These are phyloP conservation scores for Candolleomyces efflorescens DNA, from an alignment of 768 basidiomycete genomes.

Conservation along the genomic window DNA sequence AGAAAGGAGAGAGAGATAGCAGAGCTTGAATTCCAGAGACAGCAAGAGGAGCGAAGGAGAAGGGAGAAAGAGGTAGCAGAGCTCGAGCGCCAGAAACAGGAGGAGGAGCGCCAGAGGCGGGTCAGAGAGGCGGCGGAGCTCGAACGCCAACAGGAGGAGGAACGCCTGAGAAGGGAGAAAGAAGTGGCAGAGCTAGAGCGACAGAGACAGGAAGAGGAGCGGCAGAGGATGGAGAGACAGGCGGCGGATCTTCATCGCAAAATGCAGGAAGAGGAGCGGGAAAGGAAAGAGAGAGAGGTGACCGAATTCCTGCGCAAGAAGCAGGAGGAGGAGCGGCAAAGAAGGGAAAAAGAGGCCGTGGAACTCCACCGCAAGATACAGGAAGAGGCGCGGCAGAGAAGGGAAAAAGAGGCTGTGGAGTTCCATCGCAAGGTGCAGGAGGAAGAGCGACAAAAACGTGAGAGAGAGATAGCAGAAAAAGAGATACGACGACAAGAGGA, in stretches of 20 bases:
- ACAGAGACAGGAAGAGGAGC: constrained; percentile 10
- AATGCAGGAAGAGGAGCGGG: constrained; percentile 7
- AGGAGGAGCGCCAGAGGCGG: constrained; percentile 10
- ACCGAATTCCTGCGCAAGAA: too few species aligned
- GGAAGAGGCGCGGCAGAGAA: constrained; percentile 6
- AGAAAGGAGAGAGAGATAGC: constrained; percentile 10
- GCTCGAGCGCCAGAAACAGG: constrained; percentile 10
- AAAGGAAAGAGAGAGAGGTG: constrained; percentile 9
- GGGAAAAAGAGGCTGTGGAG: constrained; percentile 2
- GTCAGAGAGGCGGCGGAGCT: constrained; percentile 12
- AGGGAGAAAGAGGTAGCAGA: too few species aligned
- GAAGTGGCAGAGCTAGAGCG: constrained; percentile 9
- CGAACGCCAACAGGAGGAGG: constrained; percentile 10
- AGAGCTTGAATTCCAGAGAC: constrained; percentile 12
- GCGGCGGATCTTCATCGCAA: constrained; percentile 12
- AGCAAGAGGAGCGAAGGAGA: constrained; percentile 11
- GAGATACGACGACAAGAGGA: constrained; percentile 7
- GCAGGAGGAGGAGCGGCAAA: too few species aligned
- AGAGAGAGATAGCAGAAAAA: constrained; percentile 6
- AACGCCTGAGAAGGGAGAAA: too few species aligned
- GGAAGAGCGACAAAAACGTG: constrained; percentile 6
- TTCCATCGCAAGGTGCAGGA: constrained; percentile 4
- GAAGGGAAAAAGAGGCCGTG: too few species aligned
- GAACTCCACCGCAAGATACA: too few species aligned
- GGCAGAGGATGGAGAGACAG: constrained; percentile 10